Evolutionary conservation across 179 eudicot species (phyloP), one percentile per base, ranked within the genome.

Genomic region (Pouteria campechiana): DNA sequence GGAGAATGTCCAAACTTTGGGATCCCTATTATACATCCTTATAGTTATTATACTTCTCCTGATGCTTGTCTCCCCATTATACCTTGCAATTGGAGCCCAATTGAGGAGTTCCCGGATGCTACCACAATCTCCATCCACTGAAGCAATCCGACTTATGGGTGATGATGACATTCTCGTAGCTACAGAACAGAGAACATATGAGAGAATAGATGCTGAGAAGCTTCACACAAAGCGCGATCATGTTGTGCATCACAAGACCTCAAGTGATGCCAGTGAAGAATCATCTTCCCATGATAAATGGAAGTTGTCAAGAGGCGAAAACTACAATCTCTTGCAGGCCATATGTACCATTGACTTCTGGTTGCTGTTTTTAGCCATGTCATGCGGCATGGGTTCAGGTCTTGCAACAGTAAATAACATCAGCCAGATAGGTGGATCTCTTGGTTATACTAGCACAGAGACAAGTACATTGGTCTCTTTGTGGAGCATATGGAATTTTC

Each of bases 401-500:
- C 53, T 88, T 13, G 80, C 97, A 44, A 75, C 80, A 11, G 32
- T 88, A 34, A 88, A 88, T 57, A 88, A 83, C 58, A 67, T 88
- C 6, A 78, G 84, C 41, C 97, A 88, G 31, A 73, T 83, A 20
- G 97, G 97, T 8, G 80, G 49, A 53, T 75, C 97, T 46, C 80
- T 83, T 1, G 67, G 76, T 11, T 83, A 80, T 63, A 60, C 74
- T 1, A 43, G 48, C 32, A n/a, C 67, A 2, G 84, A 75, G 67
- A 83, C 74, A 0, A 75, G 64, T 10, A 80, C 82, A 27, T 68
- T 88, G 25, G 87, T 88, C 47, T 83, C 97, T 3, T 46, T 88
- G 5, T 83, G 94, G 97, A 85, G 97, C 54, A 88, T 88, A 9
- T 80, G 86, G 87, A 88, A 88, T 43, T 88, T 83, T 21, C 72